These are phyloP conservation scores for Hibiscus syriacus DNA, from an alignment of 345 rosid species.

Conservation along the genomic window DNA sequence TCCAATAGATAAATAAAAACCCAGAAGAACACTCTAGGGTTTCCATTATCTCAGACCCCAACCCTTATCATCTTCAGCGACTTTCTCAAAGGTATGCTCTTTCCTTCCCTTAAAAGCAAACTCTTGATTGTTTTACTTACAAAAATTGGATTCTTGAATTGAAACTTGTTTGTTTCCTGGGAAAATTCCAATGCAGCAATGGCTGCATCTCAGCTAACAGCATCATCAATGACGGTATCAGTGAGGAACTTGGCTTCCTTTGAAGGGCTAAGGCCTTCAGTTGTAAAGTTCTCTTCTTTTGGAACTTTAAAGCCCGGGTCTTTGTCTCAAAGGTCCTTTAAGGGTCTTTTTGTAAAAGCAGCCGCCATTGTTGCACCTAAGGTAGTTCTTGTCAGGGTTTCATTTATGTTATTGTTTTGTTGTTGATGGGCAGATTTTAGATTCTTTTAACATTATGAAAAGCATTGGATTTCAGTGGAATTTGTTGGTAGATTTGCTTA, in stretches of 20 bases:
- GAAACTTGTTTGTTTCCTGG: not conserved
- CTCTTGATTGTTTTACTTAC: not conserved
- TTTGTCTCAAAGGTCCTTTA: slow-evolving; percentile 31
- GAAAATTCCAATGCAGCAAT: not conserved
- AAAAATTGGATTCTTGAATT: not conserved
- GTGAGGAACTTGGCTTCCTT: slow-evolving; percentile 39
- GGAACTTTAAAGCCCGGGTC: slow-evolving; percentile 18
- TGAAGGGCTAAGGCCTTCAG: slow-evolving; percentile 40
- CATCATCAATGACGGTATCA: slow-evolving; percentile 35
- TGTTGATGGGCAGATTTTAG: not conserved
- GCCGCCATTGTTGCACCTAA: slow-evolving; percentile 85
- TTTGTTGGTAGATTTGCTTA: not conserved
- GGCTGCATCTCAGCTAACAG: slow-evolving; percentile 40
- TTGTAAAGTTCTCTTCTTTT: slow-evolving; percentile 35
- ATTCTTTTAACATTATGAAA: not conserved
- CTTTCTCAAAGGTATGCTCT: not conserved
- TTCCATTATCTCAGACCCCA: not conserved
- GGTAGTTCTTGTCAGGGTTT: slow-evolving; percentile 28
- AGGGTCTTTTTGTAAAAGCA: slow-evolving; percentile 65
- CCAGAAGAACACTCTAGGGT: slow-evolving; percentile 2
- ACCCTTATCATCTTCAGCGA: not conserved
- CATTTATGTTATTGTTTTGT: not conserved
- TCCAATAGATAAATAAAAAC: slow-evolving; percentile 1
- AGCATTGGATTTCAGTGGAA: not conserved
- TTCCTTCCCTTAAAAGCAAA: not conserved